Percentiles rank a stretch among this genome's conserved stretches.
Conservation (phyloP, 805 yeast species). For the Komagataella pseudopastoris region DNA sequence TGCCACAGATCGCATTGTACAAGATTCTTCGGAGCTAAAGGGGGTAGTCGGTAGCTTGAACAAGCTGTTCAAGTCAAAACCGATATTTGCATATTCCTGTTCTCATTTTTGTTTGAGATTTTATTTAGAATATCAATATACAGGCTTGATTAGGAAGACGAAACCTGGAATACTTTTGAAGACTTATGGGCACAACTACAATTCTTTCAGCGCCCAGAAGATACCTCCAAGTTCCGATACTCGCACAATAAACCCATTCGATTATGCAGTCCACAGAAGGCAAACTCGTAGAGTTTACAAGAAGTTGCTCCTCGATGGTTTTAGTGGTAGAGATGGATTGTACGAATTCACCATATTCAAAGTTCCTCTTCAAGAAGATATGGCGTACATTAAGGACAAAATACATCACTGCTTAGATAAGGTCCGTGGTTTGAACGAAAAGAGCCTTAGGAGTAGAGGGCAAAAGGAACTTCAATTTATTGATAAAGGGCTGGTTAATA, state of each 20-base stretch:
- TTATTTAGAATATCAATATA: slow-evolving; percentile 9
- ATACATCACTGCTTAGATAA: slow-evolving; percentile 7
- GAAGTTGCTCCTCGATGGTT: slow-evolving; percentile 8
- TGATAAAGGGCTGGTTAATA: slow-evolving; percentile 1
- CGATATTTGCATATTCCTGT: background rate
- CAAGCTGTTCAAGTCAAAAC: background rate
- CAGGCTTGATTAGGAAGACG: slow-evolving; percentile 17
- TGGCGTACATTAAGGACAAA: slow-evolving; percentile 4
- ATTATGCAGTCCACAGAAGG: slow-evolving; percentile 12
- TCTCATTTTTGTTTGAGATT: slow-evolving; percentile 6
- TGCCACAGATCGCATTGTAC: background rate
- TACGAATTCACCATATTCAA: slow-evolving; percentile 8
- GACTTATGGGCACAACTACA: slow-evolving; percentile 17
- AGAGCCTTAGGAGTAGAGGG: slow-evolving; percentile 1
- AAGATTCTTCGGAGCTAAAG: background rate
- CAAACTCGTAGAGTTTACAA: slow-evolving; percentile 4
- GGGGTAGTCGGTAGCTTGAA: background rate
- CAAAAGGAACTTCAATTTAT: slow-evolving; percentile 3
- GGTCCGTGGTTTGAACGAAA: slow-evolving; percentile 6
- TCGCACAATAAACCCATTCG: background rate
- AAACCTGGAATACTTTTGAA: slow-evolving; percentile 14
- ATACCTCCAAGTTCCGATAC: slow-evolving; percentile 12
- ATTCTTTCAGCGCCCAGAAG: slow-evolving; percentile 9
- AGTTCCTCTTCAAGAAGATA: slow-evolving; percentile 7
- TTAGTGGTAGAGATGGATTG: slow-evolving; percentile 14